A percentile compares a stretch with the other conserved stretches of the same genome.
Conservation (phyloP, 495 filamentous ascomycete genomes). For the Xylaria castorea region DNA sequence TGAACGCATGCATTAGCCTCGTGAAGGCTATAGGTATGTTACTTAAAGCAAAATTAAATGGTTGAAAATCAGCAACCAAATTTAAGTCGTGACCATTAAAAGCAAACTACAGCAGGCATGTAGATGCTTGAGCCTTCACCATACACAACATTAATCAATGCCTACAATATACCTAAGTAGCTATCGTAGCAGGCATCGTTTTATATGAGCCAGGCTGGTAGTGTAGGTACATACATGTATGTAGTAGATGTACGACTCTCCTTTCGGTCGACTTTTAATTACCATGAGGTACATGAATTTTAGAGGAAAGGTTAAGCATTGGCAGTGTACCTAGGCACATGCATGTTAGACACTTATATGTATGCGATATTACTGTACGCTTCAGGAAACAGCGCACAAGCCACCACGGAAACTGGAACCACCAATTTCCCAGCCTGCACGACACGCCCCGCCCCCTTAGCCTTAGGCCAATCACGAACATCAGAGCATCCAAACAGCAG, state of each 20-base stretch:
- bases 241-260: no score
- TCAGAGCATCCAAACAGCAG: background rate
- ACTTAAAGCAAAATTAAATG: background rate
- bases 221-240: no score
- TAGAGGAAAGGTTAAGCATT: background rate
- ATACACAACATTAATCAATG: background rate
- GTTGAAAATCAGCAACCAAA: background rate
- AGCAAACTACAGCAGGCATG: background rate
- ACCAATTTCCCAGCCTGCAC: slow-evolving; percentile 47
- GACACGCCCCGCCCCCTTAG: slow-evolving; percentile 29
- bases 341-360: background rate
- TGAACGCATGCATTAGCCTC: background rate
- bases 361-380: slow-evolving; percentile 12
- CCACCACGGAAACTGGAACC: slow-evolving; percentile 33
- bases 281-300: background rate
- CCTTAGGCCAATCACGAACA: slow-evolving; percentile 3
- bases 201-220: no score
- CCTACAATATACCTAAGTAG: background rate
- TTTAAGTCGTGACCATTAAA: background rate
- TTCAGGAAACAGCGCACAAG: slow-evolving; percentile 16
- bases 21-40: background rate
- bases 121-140: background rate
- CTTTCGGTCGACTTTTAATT: background rate
- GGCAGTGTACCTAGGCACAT: background rate
- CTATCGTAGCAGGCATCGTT: background rate